Evolutionary conservation across 352 stramenopile species (phyloP), one percentile per base, ranked within the genome.

Genomic region (Globisporangium solare): DNA sequence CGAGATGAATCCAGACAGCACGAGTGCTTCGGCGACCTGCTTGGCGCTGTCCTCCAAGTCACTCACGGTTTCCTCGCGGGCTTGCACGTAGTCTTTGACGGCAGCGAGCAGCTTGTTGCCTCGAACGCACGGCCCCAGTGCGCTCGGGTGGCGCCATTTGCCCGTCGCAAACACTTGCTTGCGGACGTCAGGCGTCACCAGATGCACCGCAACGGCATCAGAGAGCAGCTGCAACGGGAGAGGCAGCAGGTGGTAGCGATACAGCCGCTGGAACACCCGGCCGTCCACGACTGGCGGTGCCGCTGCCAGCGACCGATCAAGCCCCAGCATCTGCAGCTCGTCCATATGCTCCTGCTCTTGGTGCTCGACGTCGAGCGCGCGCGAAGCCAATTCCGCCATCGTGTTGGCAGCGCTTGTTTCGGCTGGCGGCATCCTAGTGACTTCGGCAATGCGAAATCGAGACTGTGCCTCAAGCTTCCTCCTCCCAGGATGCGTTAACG

Each of bases 31-130:
- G 2, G 52, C 59, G 40, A 77, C 54, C 41, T 68, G 55, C 43
- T 60, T n/a, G 14, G 69, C 60, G 35, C 46, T 51, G 31, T 74
- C 63, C 3, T 48, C 49, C 6, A 54, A 21, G n/a, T 73, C 60
- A 2, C 61, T 62, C 1, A 67, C 46, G 2, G 64, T 56, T 31
- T 67, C 64, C 31, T 72, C 70, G 1, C 56, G 59, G 3, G 18
- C 21, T 3, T 64, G 50, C 8, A 78, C 64, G 17, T 68, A 63
- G 22, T 61, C 18, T 17, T 50, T n/a, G 37, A 76, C 56, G 27
- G 51, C 56, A 2, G 65, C 65, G 1, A 87, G 17, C 21, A 89
- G 67, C 31, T 68, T 60, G 7, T 67, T 54, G 20, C 79, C 76
- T 54, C 64, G 66, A 17, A 79, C 71, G 21, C 66, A 67, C 2